These are phyloP conservation scores for Neurospora sublineolata DNA, from an alignment of 495 filamentous ascomycete genomes.

Conservation along the genomic window DNA sequence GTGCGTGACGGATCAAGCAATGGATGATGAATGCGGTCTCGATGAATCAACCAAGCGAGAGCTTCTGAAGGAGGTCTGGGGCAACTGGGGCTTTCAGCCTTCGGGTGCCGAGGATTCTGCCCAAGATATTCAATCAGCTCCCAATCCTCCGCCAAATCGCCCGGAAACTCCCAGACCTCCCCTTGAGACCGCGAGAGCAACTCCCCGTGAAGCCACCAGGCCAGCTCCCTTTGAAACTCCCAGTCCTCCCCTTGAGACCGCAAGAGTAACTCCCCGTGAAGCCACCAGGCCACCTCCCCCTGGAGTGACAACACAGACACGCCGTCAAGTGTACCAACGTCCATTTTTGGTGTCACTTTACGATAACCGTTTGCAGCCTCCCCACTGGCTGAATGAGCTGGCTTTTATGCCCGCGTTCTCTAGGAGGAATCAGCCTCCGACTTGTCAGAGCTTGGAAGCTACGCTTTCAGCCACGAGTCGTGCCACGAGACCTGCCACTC, in stretches of 20 bases:
- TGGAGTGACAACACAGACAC: background rate
- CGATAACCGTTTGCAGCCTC: background rate
- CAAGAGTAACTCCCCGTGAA: background rate
- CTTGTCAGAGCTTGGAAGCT: background rate
- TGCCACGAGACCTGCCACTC: background rate
- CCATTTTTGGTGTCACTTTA: background rate
- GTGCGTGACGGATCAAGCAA: background rate
- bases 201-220: background rate
- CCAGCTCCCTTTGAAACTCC: background rate
- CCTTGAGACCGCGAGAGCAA: background rate
- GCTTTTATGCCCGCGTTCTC: background rate
- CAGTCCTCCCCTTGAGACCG: background rate
- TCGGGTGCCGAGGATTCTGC: background rate
- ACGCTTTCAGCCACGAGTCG: background rate
- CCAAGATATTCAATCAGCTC: background rate
- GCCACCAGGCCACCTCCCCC: background rate
- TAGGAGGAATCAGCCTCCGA: background rate
- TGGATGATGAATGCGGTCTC: background rate
- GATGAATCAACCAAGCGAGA: background rate
- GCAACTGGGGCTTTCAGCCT: background rate
- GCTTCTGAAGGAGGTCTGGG: background rate
- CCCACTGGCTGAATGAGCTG: background rate
- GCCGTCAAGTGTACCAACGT: background rate
- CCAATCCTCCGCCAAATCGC: background rate
- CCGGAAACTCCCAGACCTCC: background rate